phyloP scores from a whole-genome alignment of 2,329 filamentous ascomycete species.

The Alternaria sp. region DNA sequence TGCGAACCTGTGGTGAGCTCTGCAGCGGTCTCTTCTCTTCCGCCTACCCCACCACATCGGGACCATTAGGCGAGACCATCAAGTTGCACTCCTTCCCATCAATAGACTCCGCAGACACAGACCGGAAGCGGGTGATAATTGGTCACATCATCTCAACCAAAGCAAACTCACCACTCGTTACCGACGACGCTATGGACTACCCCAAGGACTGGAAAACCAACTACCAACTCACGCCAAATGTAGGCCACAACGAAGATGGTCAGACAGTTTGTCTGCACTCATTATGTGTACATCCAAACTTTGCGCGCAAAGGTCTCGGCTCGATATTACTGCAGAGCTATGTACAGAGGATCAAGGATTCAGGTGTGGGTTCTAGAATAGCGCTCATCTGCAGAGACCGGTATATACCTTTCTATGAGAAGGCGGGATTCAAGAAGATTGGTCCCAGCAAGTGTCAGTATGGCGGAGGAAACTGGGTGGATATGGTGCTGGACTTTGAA shows the following conservation, averaged over 20 bases:
- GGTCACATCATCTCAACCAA: conserved; percentile 81
- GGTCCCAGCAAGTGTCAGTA: conserved; percentile 74
- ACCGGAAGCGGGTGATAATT: conserved; percentile 69
- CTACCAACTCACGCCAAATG: conserved; percentile 37
- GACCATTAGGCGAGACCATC: conserved; percentile 54
- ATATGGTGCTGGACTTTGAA: conserved; percentile 68
- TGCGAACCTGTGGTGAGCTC: conserved; percentile 76
- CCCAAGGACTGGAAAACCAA: conserved; percentile 69
- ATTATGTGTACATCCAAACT: conserved; percentile 76
- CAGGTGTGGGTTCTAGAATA: conserved; percentile 73
- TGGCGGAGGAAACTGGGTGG: conserved; percentile 80
- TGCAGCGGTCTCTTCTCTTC: conserved; percentile 81
- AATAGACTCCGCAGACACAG: conserved; percentile 65
- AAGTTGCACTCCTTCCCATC: conserved; percentile 63
- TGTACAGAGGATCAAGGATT: conserved; percentile 74
- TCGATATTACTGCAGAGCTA: conserved; percentile 77
- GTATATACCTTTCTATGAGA: conserved; percentile 76
- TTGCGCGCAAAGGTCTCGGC: conserved; percentile 77
- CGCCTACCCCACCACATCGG: conserved; percentile 59
- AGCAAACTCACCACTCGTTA: conserved; percentile 67
- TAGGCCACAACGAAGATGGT: conserved; percentile 76
- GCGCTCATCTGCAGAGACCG: conserved; percentile 79
- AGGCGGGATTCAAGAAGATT: conserved; percentile 71
- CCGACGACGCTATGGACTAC: conserved; percentile 77
- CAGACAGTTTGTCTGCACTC: conserved; percentile 82